phyloP scores from a whole-genome alignment of 192 early-diverging fungal species.

The Gaertneriomyces sp. region DNA sequence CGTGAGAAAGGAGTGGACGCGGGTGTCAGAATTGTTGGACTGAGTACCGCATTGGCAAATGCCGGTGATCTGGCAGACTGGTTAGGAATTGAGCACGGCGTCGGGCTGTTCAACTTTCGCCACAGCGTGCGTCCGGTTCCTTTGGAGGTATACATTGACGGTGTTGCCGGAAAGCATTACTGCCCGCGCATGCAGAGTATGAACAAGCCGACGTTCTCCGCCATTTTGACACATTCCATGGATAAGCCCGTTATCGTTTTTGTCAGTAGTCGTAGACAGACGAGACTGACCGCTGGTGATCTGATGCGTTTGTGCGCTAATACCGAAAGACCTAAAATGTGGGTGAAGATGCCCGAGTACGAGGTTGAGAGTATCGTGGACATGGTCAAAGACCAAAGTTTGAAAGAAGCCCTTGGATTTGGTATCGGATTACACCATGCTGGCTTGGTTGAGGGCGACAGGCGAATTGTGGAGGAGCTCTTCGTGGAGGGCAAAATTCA shows the following conservation, averaged over 20 bases:
- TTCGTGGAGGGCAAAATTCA: conserved; percentile 96
- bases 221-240: conserved; percentile 92
- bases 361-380: conserved; percentile 67
- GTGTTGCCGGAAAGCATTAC: conserved; percentile 91
- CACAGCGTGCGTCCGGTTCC: conserved; percentile 97
- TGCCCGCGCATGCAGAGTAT: conserved; percentile 98
- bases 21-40: conserved; percentile 83
- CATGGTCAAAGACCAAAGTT: conserved; percentile 73
- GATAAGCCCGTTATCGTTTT: conserved; percentile 94
- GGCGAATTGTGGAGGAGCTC: conserved; percentile 85
- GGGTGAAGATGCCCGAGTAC: conserved; percentile 81
- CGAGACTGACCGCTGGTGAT: conserved; percentile 93
- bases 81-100: conserved; percentile 75
- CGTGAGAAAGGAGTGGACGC: conserved; percentile 27
- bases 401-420: conserved; percentile 80
- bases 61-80: conserved; percentile 94
- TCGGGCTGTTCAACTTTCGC: conserved; percentile 93
- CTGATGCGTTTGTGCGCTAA: conserved; percentile 88
- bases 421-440: conserved; percentile 98
- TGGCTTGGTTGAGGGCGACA: conserved; percentile 82
- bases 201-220: conserved; percentile 95
- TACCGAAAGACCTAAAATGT: conserved; percentile 89
- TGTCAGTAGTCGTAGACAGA: conserved; percentile 96
- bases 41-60: conserved; percentile 96
- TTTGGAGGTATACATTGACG: conserved; percentile 95